Conservation (phyloP, 1,139 yeast species). For the Diutina mesorugosa region DNA sequence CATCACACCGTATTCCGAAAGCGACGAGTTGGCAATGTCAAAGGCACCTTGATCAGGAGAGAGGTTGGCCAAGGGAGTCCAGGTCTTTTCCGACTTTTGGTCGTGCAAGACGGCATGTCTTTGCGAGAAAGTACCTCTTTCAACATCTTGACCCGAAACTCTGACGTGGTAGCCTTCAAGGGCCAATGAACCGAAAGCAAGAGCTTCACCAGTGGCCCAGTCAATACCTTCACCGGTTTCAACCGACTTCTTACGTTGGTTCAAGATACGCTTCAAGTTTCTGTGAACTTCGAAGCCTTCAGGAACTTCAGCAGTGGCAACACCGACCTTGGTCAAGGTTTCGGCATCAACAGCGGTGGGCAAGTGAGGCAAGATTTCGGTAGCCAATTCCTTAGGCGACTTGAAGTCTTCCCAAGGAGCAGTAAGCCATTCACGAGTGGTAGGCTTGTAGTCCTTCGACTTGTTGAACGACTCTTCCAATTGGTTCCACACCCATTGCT, state of each 20-base stretch:
- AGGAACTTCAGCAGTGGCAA: constrained; percentile 72
- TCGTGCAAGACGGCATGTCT: constrained; percentile 98
- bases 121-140: constrained; percentile 99
- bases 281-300: constrained; percentile 83
- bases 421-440: constrained; percentile 94
- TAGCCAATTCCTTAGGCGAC: constrained; percentile 93
- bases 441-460: constrained; percentile 83
- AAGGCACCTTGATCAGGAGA: constrained; percentile 78
- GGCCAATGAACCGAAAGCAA: constrained; percentile 88
- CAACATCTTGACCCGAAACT: constrained; percentile 98
- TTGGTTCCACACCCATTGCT: constrained; percentile 93
- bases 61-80: constrained; percentile 76
- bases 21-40: constrained; percentile 86
- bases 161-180: constrained; percentile 94
- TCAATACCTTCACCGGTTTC: constrained; percentile 91
- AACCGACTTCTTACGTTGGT: constrained; percentile 74
- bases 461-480: constrained; percentile 82
- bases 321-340: constrained; percentile 67
- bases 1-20: constrained; percentile 98
- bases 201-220: constrained; percentile 99
- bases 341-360: constrained; percentile 84
- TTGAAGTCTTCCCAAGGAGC: constrained; percentile 99
- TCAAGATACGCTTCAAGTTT: constrained; percentile 90
- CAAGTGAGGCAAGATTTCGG: constrained; percentile 88
- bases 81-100: constrained; percentile 71